Conservation (phyloP, 2,329 filamentous ascomycete genomes). For the Phaeosphaeriaceae sp. region DNA sequence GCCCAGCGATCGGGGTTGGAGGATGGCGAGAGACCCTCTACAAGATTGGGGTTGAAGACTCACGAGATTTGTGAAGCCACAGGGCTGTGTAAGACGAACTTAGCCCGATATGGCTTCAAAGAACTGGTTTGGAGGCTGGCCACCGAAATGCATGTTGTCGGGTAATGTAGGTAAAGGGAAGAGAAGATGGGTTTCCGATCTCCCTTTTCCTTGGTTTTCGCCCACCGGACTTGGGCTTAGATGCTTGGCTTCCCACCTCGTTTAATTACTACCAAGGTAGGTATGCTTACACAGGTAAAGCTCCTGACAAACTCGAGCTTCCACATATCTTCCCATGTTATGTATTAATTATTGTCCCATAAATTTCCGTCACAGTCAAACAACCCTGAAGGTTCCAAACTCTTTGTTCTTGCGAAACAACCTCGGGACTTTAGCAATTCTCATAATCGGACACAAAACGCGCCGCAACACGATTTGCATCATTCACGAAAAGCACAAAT, state of each 20-base stretch:
- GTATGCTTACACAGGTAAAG: background rate
- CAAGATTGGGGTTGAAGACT: background rate
- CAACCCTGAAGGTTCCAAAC: too few species aligned
- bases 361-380: too few species aligned
- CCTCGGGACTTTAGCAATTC: too few species aligned
- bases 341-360: too few species aligned
- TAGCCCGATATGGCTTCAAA: constrained; percentile 2
- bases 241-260: too few species aligned
- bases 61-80: constrained; percentile 2
- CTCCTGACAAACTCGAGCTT: background rate
- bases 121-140: background rate
- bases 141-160: background rate
- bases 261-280: background rate
- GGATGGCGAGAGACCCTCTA: background rate
- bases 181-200: background rate
- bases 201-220: background rate
- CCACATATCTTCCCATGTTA: background rate
- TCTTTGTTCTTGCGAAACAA: too few species aligned
- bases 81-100: background rate
- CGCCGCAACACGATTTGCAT: too few species aligned
- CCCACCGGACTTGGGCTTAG: background rate
- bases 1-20: background rate
- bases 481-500: too few species aligned
- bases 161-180: background rate
- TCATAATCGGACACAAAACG: too few species aligned